phyloP scores from a whole-genome alignment of 371 early-diverging fungal species.

The Conidiobolus incongruus region DNA sequence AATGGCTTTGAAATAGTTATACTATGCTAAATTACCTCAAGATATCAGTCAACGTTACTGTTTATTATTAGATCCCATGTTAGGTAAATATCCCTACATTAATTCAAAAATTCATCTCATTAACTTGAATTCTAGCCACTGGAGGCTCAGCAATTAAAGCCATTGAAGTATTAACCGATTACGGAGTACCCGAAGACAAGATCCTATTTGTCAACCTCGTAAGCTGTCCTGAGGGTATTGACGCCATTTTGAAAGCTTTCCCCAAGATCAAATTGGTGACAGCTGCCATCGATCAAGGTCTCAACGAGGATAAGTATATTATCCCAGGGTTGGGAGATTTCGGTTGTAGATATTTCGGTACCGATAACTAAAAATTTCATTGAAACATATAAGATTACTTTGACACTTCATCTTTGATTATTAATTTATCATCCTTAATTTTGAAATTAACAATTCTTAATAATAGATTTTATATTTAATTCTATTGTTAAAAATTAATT shows the following conservation, averaged over 20 bases:
- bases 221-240: constrained; percentile 62
- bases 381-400: neutral
- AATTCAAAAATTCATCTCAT: too few species aligned
- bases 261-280: constrained; percentile 68
- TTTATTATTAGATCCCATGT: constrained; percentile 81
- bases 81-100: constrained; percentile 22
- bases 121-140: constrained; percentile 33
- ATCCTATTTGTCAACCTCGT: constrained; percentile 71
- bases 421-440: too few species aligned
- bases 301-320: constrained; percentile 66
- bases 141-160: constrained; percentile 86
- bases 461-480: too few species aligned
- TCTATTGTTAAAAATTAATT: too few species aligned
- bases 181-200: constrained; percentile 64
- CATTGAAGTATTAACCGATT: constrained; percentile 59
- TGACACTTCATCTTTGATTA: too few species aligned
- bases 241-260: constrained; percentile 38
- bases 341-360: constrained; percentile 43
- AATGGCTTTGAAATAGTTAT: constrained; percentile 21
- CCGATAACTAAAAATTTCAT: constrained; percentile 12
- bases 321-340: constrained; percentile 90
- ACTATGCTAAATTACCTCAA: constrained; percentile 75
- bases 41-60: constrained; percentile 68
- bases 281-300: constrained; percentile 60
- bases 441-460: too few species aligned